Conservation (phyloP, 805 yeast species). For the Naumovozyma castellii region DNA sequence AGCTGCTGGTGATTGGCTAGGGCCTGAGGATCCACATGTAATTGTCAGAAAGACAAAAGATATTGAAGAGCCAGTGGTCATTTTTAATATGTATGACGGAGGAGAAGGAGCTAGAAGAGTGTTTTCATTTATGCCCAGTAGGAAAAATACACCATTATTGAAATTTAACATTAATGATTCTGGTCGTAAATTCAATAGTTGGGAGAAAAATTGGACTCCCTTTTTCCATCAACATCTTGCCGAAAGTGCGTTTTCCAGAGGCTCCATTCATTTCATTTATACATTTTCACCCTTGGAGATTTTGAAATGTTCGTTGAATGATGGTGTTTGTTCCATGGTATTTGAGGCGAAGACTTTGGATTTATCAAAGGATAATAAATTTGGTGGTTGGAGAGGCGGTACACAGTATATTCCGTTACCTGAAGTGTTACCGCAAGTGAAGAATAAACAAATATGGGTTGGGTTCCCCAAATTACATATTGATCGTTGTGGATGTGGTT, state of each 20-base stretch:
- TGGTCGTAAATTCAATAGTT: conserved; percentile 2
- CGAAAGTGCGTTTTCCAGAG: conserved; percentile 13
- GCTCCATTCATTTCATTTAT: conserved; percentile 14
- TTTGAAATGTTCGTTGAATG: conserved; percentile 15
- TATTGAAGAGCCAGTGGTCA: conserved; percentile 11
- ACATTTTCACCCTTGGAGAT: conserved; percentile 14
- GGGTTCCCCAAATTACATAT: conserved; percentile 16
- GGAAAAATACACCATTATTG: conserved; percentile 7
- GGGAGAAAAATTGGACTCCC: conserved; percentile 13
- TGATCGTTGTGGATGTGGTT: conserved; percentile 14
- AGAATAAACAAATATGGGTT: conserved; percentile 14
- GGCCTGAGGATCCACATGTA: conserved; percentile 12
- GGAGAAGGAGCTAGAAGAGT: conserved; percentile 6
- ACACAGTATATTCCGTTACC: conserved; percentile 16
- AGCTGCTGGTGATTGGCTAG: conserved; percentile 7
- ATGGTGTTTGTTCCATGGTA: conserved; percentile 12
- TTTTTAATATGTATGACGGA: conserved; percentile 10
- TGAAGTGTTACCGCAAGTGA: conserved; percentile 8
- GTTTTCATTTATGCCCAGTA: conserved; percentile 10
- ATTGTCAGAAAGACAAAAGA: conserved; percentile 5
- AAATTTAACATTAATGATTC: conserved; percentile 6
- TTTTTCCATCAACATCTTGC: conserved; percentile 7
- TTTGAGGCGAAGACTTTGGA: conserved; percentile 10
- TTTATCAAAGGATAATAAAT: conserved; percentile 6
- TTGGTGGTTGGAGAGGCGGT: conserved; percentile 17